Conservation (phyloP, 2,329 filamentous ascomycete genomes). For the Neonectria sp. region DNA sequence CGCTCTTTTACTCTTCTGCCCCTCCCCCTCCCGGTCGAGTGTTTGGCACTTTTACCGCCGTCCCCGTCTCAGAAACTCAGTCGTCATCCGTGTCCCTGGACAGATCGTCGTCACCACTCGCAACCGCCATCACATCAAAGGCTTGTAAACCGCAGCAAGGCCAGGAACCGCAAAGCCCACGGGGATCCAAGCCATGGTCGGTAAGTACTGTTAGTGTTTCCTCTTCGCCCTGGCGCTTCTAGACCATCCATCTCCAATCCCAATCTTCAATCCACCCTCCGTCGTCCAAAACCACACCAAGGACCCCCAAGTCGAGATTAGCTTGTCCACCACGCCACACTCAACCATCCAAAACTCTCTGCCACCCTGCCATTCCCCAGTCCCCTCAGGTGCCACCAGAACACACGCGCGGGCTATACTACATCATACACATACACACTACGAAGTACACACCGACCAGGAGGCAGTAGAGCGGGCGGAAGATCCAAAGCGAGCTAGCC, state of each 20-base stretch:
- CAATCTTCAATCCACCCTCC: not conserved
- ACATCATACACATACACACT: not conserved
- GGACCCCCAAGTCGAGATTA: conserved; percentile 4
- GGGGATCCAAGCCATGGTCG: not conserved
- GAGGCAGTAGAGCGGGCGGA: not conserved
- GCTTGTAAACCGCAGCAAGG: not conserved
- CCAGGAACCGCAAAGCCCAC: not conserved
- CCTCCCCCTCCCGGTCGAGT: not conserved
- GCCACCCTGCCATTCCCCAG: not conserved
- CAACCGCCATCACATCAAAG: not conserved
- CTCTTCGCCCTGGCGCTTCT: too few relatives aligned
- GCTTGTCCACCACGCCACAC: conserved; percentile 8
- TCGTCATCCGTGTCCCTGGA: not conserved
- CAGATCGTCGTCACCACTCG: not conserved
- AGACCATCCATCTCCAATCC: not conserved
- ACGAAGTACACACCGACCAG: not conserved
- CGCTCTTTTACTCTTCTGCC: not conserved
- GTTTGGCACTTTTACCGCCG: conserved; percentile 1
- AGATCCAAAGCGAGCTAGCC: not conserved
- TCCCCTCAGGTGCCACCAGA: not conserved
- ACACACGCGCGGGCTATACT: not conserved
- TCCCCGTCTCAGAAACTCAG: not conserved
- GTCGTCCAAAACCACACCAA: not conserved
- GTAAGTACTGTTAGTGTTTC: not conserved
- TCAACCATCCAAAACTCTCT: not conserved